phyloP scores from a whole-genome alignment of 2,329 filamentous ascomycete species.

The Phyllosticta citriasiana region DNA sequence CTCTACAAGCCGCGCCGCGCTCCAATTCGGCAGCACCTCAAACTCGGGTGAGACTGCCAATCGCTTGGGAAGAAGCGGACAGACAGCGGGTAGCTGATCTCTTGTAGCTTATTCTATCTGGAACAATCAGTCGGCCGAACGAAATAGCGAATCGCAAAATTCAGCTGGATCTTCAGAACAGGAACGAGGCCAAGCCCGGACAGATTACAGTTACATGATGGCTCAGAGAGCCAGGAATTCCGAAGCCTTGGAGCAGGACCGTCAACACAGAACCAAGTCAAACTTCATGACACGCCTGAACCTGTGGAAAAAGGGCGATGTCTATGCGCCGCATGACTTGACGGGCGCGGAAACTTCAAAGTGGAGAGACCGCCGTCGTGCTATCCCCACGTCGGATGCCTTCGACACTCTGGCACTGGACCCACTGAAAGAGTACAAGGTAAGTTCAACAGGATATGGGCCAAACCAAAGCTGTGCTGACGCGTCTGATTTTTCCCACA shows the following conservation, averaged over 20 bases:
- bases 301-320: constrained; percentile 65
- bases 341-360: constrained; percentile 68
- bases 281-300: constrained; percentile 38
- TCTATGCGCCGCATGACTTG: constrained; percentile 86
- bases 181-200: neutral
- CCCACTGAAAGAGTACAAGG: constrained; percentile 80
- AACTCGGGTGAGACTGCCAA: neutral
- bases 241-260: neutral
- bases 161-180: neutral
- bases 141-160: too few relatives aligned
- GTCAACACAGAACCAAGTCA: neutral
- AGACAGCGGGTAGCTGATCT: neutral
- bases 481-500: constrained; percentile 26
- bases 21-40: neutral
- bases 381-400: constrained; percentile 52
- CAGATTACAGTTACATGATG: neutral
- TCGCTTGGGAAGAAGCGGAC: neutral
- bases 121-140: too few relatives aligned
- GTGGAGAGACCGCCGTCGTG: constrained; percentile 49
- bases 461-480: neutral
- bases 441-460: constrained; percentile 31
- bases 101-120: neutral
- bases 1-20: neutral
- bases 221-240: neutral
- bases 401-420: constrained; percentile 73